Evolutionary conservation across 176 grass and related monocot species (phyloP).

Genomic region (Echinochloa phyllopogon): DNA sequence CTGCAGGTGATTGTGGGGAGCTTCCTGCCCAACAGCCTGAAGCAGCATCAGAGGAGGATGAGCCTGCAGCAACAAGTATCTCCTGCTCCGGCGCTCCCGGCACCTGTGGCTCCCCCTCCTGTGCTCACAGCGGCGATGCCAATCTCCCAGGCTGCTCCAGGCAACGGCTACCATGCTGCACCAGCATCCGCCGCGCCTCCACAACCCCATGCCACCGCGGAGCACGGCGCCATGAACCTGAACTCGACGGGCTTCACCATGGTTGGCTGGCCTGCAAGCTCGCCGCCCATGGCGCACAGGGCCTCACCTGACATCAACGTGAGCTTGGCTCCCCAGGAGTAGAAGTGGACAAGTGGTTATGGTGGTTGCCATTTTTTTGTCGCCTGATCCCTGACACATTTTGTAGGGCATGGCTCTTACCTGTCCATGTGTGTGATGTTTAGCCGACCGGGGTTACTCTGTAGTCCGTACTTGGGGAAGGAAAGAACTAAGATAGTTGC

Average conservation of each 20-base stretch:
- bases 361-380: background rate
- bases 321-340: slow-evolving; percentile 68
- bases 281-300: slow-evolving; percentile 49
- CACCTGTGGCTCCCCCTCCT: slow-evolving; percentile 16
- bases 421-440: background rate
- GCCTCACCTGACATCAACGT: slow-evolving; percentile 83
- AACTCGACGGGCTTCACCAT: slow-evolving; percentile 56
- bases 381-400: slow-evolving; percentile 37
- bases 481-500: slow-evolving; percentile 37
- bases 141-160: slow-evolving; percentile 80
- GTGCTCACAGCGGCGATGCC: slow-evolving; percentile 61
- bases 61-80: slow-evolving; percentile 24
- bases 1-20: slow-evolving; percentile 88
- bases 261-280: slow-evolving; percentile 63
- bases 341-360: slow-evolving; percentile 18
- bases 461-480: background rate
- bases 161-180: slow-evolving; percentile 40
- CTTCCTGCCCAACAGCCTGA: slow-evolving; percentile 85
- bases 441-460: background rate
- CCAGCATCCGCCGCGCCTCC: background rate
- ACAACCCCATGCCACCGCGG: slow-evolving; percentile 36
- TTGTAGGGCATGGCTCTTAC: slow-evolving; percentile 34
- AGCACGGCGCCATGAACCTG: slow-evolving; percentile 44
- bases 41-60: slow-evolving; percentile 81
- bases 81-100: background rate